These are phyloP conservation scores for Suillus paluster DNA, from an alignment of 768 basidiomycete genomes.

Conservation along the genomic window DNA sequence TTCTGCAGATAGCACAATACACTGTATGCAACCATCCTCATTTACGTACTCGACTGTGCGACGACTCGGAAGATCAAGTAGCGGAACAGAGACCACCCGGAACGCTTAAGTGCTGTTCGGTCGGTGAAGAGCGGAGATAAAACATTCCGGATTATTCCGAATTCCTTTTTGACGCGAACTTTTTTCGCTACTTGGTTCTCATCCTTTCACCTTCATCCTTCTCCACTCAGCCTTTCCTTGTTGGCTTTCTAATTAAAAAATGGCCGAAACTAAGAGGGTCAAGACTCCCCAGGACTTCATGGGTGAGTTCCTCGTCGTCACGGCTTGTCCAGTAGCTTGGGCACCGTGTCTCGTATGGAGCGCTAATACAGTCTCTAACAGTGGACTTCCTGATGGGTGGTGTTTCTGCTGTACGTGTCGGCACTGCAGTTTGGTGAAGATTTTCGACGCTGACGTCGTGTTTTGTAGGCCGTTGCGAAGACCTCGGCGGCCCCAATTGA, in stretches of 20 bases:
- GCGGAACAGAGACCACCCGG: slow-evolving; percentile 13
- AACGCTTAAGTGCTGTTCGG: slow-evolving; percentile 6
- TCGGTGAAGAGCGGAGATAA: slow-evolving; percentile 35
- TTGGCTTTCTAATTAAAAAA: slow-evolving; percentile 51
- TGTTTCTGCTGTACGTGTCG: slow-evolving; percentile 78
- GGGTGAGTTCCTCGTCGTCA: slow-evolving; percentile 43
- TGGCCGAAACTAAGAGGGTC: slow-evolving; percentile 83
- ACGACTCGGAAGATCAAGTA: not conserved
- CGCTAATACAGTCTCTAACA: slow-evolving; percentile 44
- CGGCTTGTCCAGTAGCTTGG: not conserved
- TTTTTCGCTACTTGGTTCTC: slow-evolving; percentile 49
- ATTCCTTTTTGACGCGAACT: slow-evolving; percentile 48
- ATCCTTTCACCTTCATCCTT: slow-evolving; percentile 49
- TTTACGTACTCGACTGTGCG: not conserved
- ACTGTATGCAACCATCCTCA: not conserved
- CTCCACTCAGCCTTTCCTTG: slow-evolving; percentile 53
- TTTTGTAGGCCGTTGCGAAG: slow-evolving; percentile 90
- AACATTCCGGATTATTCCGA: slow-evolving; percentile 37
- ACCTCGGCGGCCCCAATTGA: slow-evolving; percentile 99
- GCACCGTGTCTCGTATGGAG: slow-evolving; percentile 18
- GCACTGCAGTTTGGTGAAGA: not conserved
- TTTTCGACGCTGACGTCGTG: slow-evolving; percentile 22
- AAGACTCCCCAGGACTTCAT: slow-evolving; percentile 94
- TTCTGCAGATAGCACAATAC: slow-evolving; percentile 3
- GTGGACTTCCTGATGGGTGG: slow-evolving; percentile 97